These are phyloP conservation scores for Quercus gilva DNA, from an alignment of 306 rosid genomes.

Conservation along the genomic window DNA sequence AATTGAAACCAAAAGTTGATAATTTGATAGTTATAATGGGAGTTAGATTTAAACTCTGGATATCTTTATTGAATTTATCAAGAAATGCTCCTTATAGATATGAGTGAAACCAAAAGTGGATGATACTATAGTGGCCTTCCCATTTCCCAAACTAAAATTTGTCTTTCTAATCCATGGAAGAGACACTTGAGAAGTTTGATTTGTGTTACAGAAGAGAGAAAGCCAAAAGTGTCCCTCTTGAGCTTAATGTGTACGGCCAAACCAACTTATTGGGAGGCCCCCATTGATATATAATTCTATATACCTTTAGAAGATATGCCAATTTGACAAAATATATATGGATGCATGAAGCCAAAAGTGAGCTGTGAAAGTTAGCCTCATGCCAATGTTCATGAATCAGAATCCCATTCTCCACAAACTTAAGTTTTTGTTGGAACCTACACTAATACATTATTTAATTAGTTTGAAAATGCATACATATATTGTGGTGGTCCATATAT, in stretches of 20 bases:
- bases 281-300: neutral
- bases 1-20: too few relatives aligned
- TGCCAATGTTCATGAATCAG: slow-evolving; percentile 26
- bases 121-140: slow-evolving; percentile 8
- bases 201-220: slow-evolving; percentile 1
- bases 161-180: slow-evolving; percentile 48
- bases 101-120: neutral
- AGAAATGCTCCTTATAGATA: too few relatives aligned
- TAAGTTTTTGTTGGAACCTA: slow-evolving; percentile 25
- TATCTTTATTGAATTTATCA: too few relatives aligned
- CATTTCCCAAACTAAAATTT: slow-evolving; percentile 22
- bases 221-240: slow-evolving; percentile 6
- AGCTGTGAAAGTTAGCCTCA: slow-evolving; percentile 21
- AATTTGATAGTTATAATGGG: too few relatives aligned
- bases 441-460: neutral
- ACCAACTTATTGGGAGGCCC: slow-evolving; percentile 1
- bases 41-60: too few relatives aligned
- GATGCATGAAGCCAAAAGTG: slow-evolving; percentile 35
- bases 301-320: neutral
- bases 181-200: slow-evolving; percentile 22
- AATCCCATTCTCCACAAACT: slow-evolving; percentile 66
- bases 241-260: slow-evolving; percentile 24
- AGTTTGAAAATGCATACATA: neutral
- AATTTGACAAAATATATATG: slow-evolving; percentile 18
- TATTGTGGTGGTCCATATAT: slow-evolving; percentile 22